Base-by-base conservation (phyloP, 2,329 filamentous ascomycete genomes). In the Fusarium globosum region DNA sequence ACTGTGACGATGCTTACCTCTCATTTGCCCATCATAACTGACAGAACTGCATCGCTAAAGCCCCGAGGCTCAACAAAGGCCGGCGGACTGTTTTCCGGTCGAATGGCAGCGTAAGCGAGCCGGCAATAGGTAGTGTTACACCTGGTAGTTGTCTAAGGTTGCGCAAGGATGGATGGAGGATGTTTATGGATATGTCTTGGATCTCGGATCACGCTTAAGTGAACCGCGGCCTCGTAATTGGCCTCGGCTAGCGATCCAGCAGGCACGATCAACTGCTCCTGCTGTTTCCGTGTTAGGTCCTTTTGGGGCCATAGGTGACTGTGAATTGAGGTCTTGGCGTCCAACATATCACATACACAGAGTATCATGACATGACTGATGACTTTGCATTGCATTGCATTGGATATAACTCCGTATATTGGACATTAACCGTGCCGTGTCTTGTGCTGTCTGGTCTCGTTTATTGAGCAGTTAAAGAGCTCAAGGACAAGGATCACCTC, bases 21-120 rank as follows among this genome's bases (percentile, higher is more conserved):
- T 73, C 63, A 78, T 77, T 78, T 76, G 76, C 56, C 70, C 64
- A 66, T 74, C 69, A 68, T 26, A 67, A 65, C 53, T 72, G 76
- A 75, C 64, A 71, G 70, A 72, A 65, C 68, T 76, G 73, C 66
- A 62, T 61, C 39, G 45, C 51, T 38, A 45, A 58, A 65, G 59
- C 63, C 61, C 43, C 51, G 43, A 69, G 56, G 52, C 56, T 69
- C 52, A 66, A 53, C 21, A 49, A 56, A 69, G 45, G n/a, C 33
- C 14, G 59, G 20, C 71, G 59, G 71, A 42, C 30, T 56, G 43
- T 52, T 57, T 60, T 68, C 51, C 68, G 62, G 68, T 51, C 71
- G 61, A 64, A 68, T 68, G 62, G 42, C 49, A 46, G 49, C 38
- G 46, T 43, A 69, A 72, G 61, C 65, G 36, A 60, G 35, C 56